phyloP scores from a whole-genome alignment of 2,329 filamentous ascomycete genomes.

The Ophiostoma quercus region DNA sequence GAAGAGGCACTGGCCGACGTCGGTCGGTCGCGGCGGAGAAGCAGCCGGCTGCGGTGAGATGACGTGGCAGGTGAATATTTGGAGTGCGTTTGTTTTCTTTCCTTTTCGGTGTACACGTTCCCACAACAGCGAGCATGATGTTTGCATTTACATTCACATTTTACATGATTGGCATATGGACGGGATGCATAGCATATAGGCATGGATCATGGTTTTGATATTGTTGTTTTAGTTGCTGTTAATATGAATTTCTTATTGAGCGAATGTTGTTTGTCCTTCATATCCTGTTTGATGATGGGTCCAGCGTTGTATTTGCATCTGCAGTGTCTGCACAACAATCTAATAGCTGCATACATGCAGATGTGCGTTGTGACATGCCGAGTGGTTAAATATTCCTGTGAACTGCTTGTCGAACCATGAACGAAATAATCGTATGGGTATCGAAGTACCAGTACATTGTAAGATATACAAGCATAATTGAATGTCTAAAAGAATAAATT shows the following conservation, averaged over 20 bases:
- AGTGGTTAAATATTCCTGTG: background rate
- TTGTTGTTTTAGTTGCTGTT: background rate
- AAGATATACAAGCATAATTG: too few relatives aligned
- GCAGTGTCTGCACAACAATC: background rate
- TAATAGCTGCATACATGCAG: background rate
- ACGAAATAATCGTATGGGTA: too few relatives aligned
- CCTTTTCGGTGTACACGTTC: background rate
- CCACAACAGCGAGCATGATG: background rate
- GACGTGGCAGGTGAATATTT: background rate
- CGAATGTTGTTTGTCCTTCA: background rate
- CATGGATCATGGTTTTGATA: constrained; percentile 6
- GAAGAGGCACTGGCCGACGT: background rate
- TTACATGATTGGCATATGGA: constrained; percentile 7
- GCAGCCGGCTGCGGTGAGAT: constrained; percentile 19
- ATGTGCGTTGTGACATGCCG: background rate
- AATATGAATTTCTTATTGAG: background rate
- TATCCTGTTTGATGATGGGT: constrained; percentile 2
- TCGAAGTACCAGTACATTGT: background rate
- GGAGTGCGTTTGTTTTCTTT: background rate
- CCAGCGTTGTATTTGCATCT: background rate
- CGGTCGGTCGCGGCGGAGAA: constrained; percentile 11
- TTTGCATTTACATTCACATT: background rate
- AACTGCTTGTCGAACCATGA: background rate
- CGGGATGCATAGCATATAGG: constrained; percentile 8
- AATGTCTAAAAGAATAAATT: too few relatives aligned